These are phyloP conservation scores for Cercis canadensis DNA, from an alignment of 306 rosid genomes.

Conservation along the genomic window DNA sequence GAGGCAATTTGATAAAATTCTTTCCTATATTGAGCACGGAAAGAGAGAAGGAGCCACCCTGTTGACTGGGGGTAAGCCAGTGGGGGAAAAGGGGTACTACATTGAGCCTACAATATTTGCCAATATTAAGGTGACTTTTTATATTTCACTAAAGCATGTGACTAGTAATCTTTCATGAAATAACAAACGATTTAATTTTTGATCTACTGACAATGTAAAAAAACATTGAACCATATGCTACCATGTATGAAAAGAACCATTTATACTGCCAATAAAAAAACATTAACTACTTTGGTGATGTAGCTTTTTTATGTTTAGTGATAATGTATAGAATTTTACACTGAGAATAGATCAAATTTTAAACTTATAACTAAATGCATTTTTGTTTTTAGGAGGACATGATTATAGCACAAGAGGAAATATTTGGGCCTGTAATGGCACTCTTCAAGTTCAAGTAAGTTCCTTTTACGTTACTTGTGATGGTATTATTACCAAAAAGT, in stretches of 20 bases:
- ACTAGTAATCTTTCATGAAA: too few relatives aligned
- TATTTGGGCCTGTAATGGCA: conserved; percentile 74
- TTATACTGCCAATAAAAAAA: neutral
- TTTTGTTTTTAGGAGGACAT: conserved; percentile 62
- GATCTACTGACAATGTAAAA: too few relatives aligned
- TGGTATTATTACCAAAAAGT: too few relatives aligned
- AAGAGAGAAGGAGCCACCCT: conserved; percentile 85
- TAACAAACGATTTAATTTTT: too few relatives aligned
- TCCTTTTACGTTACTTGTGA: too few relatives aligned
- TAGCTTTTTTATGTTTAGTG: too few relatives aligned
- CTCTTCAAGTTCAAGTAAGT: conserved; percentile 78
- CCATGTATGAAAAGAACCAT: too few relatives aligned
- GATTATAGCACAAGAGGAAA: conserved; percentile 71
- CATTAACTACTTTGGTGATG: too few relatives aligned
- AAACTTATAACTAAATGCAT: too few relatives aligned
- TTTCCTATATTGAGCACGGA: conserved; percentile 73
- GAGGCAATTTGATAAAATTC: conserved; percentile 63
- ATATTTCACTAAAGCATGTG: neutral
- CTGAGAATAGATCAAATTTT: too few relatives aligned
- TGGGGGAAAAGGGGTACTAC: conserved; percentile 69
- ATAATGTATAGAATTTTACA: too few relatives aligned
- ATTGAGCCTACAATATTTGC: conserved; percentile 78
- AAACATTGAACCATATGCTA: too few relatives aligned
- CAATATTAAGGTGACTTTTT: conserved; percentile 57
- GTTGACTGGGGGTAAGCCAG: conserved; percentile 67